A percentile compares a stretch with the other conserved stretches of the same genome.
Evolutionary conservation across 1,139 yeast species (phyloP).

Genomic region (Suhomyces chickasaworum): DNA sequence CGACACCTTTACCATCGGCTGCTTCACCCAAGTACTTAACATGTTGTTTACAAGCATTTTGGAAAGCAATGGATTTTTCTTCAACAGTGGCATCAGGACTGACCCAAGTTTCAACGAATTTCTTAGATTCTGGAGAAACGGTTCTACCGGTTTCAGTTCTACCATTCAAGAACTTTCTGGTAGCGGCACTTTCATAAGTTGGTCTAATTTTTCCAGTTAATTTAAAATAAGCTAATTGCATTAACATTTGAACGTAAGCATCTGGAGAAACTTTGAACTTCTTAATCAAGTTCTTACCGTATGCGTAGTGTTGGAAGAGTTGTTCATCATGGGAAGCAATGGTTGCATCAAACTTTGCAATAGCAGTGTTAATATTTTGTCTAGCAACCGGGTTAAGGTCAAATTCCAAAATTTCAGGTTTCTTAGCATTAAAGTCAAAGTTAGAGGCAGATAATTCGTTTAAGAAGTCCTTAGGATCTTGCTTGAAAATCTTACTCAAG

Average conservation of each 20-base stretch:
- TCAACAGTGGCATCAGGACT: constrained; percentile 53
- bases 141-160: constrained; percentile 96
- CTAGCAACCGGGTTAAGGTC: constrained; percentile 57
- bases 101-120: constrained; percentile 78
- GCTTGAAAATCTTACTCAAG: constrained; percentile 56
- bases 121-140: constrained; percentile 73
- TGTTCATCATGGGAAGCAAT: constrained; percentile 59
- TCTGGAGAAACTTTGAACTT: constrained; percentile 73
- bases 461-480: constrained; percentile 37
- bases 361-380: constrained; percentile 56
- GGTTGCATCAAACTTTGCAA: constrained; percentile 53
- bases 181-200: constrained; percentile 95
- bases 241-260: constrained; percentile 73
- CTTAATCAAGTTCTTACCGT: constrained; percentile 72
- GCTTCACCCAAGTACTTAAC: constrained; percentile 75
- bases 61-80: constrained; percentile 69
- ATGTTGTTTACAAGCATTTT: constrained; percentile 75
- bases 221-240: constrained; percentile 79
- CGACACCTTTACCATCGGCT: constrained; percentile 86
- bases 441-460: constrained; percentile 24
- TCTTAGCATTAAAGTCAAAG: constrained; percentile 16
- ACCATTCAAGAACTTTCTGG: constrained; percentile 85
- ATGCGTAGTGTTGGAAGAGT: constrained; percentile 70
- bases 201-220: constrained; percentile 81
- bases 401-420: constrained; percentile 36